Percentiles rank a stretch among this genome's conserved stretches.
Conservation (phyloP, 352 stramenopile species). For the Pythium aphanidermatum region DNA sequence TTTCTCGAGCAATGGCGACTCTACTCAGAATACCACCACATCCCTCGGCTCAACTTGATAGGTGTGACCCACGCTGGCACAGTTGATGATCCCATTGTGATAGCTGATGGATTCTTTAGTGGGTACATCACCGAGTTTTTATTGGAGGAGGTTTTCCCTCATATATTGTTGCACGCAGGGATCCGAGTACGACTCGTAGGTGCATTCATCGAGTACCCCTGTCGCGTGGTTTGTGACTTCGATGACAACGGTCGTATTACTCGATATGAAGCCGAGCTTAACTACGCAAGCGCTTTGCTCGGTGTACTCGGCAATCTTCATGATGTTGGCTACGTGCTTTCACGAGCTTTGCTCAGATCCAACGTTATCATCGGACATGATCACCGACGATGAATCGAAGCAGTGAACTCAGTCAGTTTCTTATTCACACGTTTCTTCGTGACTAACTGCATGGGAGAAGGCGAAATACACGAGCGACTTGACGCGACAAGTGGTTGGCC, state of each 20-base stretch:
- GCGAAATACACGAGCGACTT: too few relatives aligned
- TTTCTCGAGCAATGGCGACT: conserved; percentile 17
- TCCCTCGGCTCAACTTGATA: conserved; percentile 9
- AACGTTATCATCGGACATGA: too few relatives aligned
- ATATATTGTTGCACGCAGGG: conserved; percentile 1
- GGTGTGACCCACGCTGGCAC: not conserved
- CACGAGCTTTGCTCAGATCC: not conserved
- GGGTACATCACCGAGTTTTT: conserved; percentile 14
- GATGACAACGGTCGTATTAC: conserved; percentile 6
- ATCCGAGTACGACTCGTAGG: conserved; percentile 10
- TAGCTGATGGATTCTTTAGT: conserved; percentile 3
- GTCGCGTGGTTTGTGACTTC: conserved; percentile 15
- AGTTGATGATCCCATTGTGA: conserved; percentile 2
- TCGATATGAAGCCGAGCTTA: conserved; percentile 13
- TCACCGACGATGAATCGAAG: too few relatives aligned
- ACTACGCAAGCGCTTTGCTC: conserved; percentile 15
- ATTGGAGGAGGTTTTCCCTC: conserved; percentile 14
- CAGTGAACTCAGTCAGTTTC: too few relatives aligned
- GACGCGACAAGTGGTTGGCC: too few relatives aligned
- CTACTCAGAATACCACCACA: conserved; percentile 14
- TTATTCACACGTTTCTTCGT: too few relatives aligned
- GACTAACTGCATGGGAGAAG: too few relatives aligned
- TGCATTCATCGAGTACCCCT: conserved; percentile 20
- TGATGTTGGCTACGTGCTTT: conserved; percentile 1
- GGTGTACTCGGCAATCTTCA: conserved; percentile 7